Percentiles rank a stretch among this genome's conserved stretches.
Conservation (phyloP, 495 filamentous ascomycete species). For the Letharia lupina region DNA sequence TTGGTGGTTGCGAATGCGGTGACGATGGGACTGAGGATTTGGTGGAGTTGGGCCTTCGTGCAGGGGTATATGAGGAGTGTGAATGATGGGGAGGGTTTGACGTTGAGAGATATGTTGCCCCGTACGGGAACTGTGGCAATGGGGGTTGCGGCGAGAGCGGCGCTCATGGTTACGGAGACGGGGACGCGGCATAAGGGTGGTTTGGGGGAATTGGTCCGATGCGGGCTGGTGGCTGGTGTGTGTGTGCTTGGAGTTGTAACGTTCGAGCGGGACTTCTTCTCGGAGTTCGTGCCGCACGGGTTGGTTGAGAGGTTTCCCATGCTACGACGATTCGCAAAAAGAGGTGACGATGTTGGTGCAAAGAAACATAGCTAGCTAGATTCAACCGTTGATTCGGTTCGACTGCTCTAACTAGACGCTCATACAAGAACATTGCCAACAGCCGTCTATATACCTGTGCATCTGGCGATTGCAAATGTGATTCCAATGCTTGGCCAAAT, state of each 20-base stretch:
- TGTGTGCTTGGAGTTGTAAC: constrained; percentile 47
- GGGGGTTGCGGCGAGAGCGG: constrained; percentile 29
- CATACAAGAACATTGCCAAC: neutral
- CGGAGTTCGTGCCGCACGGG: neutral
- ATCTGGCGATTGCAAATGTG: no score
- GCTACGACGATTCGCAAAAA: neutral
- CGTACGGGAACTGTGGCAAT: constrained; percentile 32
- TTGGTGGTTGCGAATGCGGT: constrained; percentile 77
- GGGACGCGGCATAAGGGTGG: constrained; percentile 26
- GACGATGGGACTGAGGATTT: constrained; percentile 74
- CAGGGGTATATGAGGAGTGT: constrained; percentile 46
- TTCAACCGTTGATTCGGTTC: neutral
- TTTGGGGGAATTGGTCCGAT: constrained; percentile 41
- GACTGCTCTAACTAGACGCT: neutral
- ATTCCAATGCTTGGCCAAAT: no score
- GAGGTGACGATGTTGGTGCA: no score
- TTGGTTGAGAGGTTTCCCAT: constrained; percentile 6
- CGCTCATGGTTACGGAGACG: constrained; percentile 19
- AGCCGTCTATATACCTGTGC: neutral
- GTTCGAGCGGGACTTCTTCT: constrained; percentile 17
- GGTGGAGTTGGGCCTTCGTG: constrained; percentile 73
- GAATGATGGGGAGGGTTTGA: constrained; percentile 27
- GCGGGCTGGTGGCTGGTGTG: constrained; percentile 42
- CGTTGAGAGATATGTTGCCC: constrained; percentile 26
- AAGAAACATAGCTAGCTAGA: neutral